Base-by-base conservation (phyloP, 2,329 filamentous ascomycete species). In the Phoma sp. region DNA sequence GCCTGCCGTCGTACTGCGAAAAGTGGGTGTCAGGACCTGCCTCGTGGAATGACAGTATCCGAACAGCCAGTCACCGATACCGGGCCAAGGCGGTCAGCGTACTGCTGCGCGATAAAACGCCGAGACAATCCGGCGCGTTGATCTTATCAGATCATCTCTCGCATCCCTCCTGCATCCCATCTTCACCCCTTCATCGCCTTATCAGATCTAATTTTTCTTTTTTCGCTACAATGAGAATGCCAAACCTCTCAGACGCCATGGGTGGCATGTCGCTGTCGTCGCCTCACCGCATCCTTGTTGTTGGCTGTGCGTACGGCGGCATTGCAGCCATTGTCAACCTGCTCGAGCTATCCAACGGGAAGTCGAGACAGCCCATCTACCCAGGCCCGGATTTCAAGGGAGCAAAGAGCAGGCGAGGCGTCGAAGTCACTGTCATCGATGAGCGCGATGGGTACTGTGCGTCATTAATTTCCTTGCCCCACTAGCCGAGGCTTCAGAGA, bases 391-490 rank as follows among this genome's bases (percentile, higher is more conserved):
- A 72, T 22, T 68, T 74, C 60, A 75, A 59, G 49, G 70, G 61
- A 35, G 62, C 36, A 27, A 69, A 57, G 18, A 77, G 78, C 39
- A 79, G 77, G 23, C 78, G 88, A 39, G 80, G 84, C 1, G 74
- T 90, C 11, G 82, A 91, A 33, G 86, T 93, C 45, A 91, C 88
- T 22, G 82, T 93, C 22, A 85, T 90, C 23, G 89, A 93, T 65
- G 88, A 92, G 72, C 80, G 88, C n/a, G 89, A 93, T 78, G 90
- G 90, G n/a, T 92, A 86, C 71, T 92, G 89, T 92, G 78, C 64
- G 87, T 60, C 38, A 56, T 48, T 23, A 42, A 55, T 57, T 39
- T 56, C 47, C 25, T 47, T n/a, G 13, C 58, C 50, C 55, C 50
- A 55, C 53, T 63, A 61, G 44, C 59, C 59, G 61, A 67, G 60